Evolutionary conservation across 345 rosid genomes (phyloP).

Genomic region (Hibiscus mutabilis): DNA sequence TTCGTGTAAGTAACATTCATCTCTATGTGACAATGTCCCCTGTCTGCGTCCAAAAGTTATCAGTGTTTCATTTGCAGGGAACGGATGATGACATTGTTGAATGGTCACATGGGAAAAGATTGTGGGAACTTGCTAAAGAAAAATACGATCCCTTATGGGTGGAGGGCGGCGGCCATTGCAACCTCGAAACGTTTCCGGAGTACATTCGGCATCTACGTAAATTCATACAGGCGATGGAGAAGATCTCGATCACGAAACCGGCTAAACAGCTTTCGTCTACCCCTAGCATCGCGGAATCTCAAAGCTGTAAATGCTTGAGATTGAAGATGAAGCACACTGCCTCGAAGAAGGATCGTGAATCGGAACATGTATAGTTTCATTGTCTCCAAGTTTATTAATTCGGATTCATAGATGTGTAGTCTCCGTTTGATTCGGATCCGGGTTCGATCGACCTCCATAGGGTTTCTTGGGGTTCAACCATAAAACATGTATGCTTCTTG

Average conservation of each 20-base stretch:
- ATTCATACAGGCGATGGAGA: conserved; percentile 88
- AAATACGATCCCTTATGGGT: conserved; percentile 94
- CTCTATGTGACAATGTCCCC: neutral
- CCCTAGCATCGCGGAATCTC: conserved; percentile 50
- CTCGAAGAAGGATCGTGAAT: neutral
- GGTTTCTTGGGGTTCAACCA: neutral
- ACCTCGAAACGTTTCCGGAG: conserved; percentile 90
- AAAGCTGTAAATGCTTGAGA: conserved; percentile 65
- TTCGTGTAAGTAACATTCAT: conserved; percentile 62
- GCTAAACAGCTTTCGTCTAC: conserved; percentile 36
- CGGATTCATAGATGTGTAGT: conserved; percentile 10
- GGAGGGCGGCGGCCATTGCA: conserved; percentile 95
- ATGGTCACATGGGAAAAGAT: conserved; percentile 78
- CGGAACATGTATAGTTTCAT: neutral
- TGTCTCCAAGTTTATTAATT: neutral
- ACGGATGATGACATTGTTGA: conserved; percentile 85
- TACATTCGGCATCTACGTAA: conserved; percentile 79
- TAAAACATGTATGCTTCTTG: conserved; percentile 8
- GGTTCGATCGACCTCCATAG: neutral
- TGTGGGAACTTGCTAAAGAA: conserved; percentile 91
- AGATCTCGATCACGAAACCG: conserved; percentile 44
- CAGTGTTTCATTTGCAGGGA: conserved; percentile 42
- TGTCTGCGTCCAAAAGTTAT: neutral
- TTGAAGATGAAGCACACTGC: conserved; percentile 42
- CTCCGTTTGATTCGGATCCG: conserved; percentile 17